Conservation (phyloP, 75 land plant species). For the Pinus tabuliformis region DNA sequence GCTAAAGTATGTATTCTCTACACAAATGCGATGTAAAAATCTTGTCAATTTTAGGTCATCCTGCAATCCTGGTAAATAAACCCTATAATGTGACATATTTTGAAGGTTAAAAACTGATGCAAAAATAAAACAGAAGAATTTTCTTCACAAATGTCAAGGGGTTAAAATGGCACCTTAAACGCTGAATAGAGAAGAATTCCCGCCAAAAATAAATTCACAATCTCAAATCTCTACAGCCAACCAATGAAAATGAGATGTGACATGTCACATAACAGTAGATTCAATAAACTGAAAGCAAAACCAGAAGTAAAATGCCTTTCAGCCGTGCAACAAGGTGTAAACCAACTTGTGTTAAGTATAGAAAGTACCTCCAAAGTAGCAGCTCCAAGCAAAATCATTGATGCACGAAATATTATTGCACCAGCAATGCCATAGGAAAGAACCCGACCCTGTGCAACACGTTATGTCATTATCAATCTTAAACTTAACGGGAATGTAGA, state of each 20-base stretch:
- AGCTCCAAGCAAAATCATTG: constrained; percentile 78
- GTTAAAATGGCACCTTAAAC: constrained; percentile 63
- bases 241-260: constrained; percentile 9
- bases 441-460: constrained; percentile 65
- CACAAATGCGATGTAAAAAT: neutral
- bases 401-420: constrained; percentile 82
- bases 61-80: neutral
- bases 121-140: neutral
- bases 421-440: constrained; percentile 99
- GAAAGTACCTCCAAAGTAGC: constrained; percentile 84
- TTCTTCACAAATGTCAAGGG: neutral
- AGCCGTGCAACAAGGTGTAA: neutral
- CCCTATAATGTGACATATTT: neutral
- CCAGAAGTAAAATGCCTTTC: neutral
- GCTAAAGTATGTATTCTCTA: neutral
- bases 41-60: neutral
- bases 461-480: neutral
- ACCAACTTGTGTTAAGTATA: neutral
- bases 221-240: constrained; percentile 81
- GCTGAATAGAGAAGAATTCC: constrained; percentile 82
- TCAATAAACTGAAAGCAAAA: neutral
- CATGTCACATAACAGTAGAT: neutral
- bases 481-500: no score
- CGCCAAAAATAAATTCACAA: constrained; percentile 84
- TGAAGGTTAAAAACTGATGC: neutral